phyloP scores from a whole-genome alignment of 768 basidiomycete species.

The Boletus tomentosulus region DNA sequence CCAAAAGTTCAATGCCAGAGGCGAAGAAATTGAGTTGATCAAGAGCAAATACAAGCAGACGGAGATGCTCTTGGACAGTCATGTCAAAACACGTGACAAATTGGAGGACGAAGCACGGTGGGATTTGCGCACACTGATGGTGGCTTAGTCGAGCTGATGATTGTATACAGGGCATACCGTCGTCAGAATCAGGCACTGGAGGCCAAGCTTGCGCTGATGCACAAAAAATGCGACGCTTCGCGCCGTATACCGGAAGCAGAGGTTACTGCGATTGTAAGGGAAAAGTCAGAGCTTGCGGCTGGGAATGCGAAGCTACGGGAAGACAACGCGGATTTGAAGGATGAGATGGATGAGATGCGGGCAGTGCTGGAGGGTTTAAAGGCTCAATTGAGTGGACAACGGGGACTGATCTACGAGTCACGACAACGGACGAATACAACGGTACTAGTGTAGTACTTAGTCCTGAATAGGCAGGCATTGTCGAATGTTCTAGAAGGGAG shows the following conservation, averaged over 20 bases:
- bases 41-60: slow-evolving; percentile 60
- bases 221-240: slow-evolving; percentile 38
- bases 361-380: slow-evolving; percentile 69
- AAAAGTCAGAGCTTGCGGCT: slow-evolving; percentile 44
- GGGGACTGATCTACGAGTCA: slow-evolving; percentile 43
- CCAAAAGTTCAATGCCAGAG: slow-evolving; percentile 60
- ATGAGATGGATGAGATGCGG: slow-evolving; percentile 61
- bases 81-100: slow-evolving; percentile 48
- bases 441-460: neutral
- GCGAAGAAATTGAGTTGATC: slow-evolving; percentile 53
- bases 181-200: slow-evolving; percentile 62
- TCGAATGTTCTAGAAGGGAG: slow-evolving; percentile 36
- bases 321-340: slow-evolving; percentile 52
- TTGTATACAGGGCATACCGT: slow-evolving; percentile 43
- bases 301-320: slow-evolving; percentile 52
- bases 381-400: slow-evolving; percentile 47
- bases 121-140: slow-evolving; percentile 12
- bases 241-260: slow-evolving; percentile 36
- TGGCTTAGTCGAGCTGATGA: neutral
- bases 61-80: slow-evolving; percentile 57
- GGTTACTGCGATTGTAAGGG: slow-evolving; percentile 42
- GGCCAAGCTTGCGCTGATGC: slow-evolving; percentile 46
- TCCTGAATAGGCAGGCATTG: slow-evolving; percentile 25
- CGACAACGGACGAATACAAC: slow-evolving; percentile 36
- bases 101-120: slow-evolving; percentile 62